Base-by-base conservation (phyloP, 768 basidiomycete genomes). In the Xerocomus spinulosus region DNA sequence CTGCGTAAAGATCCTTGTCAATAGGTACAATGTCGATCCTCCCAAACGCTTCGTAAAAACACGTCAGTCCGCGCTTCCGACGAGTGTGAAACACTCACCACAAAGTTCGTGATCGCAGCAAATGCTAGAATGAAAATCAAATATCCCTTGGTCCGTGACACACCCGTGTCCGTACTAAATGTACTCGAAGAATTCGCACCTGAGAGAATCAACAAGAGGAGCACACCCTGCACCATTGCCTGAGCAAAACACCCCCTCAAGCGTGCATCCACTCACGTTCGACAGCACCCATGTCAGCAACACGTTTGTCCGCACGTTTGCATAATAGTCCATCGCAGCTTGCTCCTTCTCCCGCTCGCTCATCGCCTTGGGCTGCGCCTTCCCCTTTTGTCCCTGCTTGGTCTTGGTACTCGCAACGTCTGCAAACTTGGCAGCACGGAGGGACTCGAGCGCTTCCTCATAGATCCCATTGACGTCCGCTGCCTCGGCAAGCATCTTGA, bases 401-500 rank as follows among this genome's bases (percentile, higher is more conserved):
- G 32, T 15, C 41, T 56, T 56, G n/a, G 39, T 23, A 21, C 28
- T 42, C 5, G 42, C 41, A 12, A 40, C 54, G 46, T 55, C 66
- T 54, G 51, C 61, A 55, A 73, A 75, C 56, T 79, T 79, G 42
- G 77, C 69, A 40, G 75, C 71, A 46, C 80, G 77, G 28, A 94
- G 70, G 57, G 91, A 90, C 26, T 78, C 76, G 33, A 93, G 70
- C 1, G 90, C 83, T 57, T 92, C 91, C 59, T 88, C 83, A 55
- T 96, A 94, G 33, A 89, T 81, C 39, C 78, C 80, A 61, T 92
- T 87, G 42, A 86, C 81, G 61, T 92, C 91, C 1, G 84, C 87
- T 14, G 83, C 80, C 51, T 89, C 85, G 0, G 87, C 82, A 20
- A 86, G 76, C 67, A 94, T 79, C 66, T 93, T 88, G 42, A 95